A percentile compares a stretch with the other conserved stretches of the same genome.
phyloP scores from a whole-genome alignment of 352 stramenopile species.

The Phytophthora sp. region DNA sequence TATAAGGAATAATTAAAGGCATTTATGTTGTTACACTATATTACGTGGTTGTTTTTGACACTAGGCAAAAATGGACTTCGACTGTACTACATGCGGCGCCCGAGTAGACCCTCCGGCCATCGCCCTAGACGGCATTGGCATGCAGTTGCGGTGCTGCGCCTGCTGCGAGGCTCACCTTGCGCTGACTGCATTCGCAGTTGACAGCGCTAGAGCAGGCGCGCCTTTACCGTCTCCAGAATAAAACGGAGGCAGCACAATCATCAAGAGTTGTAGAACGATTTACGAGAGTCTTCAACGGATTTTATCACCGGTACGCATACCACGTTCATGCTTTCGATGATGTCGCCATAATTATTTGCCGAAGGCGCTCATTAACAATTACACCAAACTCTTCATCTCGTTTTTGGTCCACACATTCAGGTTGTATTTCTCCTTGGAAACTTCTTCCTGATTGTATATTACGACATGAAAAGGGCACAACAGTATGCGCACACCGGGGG shows the following conservation, averaged over 20 bases:
- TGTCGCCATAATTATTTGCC: background rate
- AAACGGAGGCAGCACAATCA: slow-evolving; percentile 3
- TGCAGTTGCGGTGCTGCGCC: background rate
- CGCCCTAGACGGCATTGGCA: background rate
- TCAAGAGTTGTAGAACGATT: background rate
- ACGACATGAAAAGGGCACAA: slow-evolving; percentile 20
- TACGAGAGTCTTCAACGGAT: background rate
- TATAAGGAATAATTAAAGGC: too few relatives aligned
- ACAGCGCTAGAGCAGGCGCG: too few relatives aligned
- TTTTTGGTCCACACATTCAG: background rate
- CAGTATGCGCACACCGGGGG: background rate
- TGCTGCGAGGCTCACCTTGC: background rate
- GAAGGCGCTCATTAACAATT: slow-evolving; percentile 1
- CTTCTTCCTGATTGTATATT: slow-evolving; percentile 11
- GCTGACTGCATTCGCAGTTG: background rate
- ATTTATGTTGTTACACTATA: too few relatives aligned
- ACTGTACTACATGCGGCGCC: background rate
- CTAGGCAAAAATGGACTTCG: too few relatives aligned
- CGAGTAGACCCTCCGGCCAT: background rate
- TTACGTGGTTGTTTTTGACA: too few relatives aligned
- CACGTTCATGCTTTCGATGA: slow-evolving; percentile 8
- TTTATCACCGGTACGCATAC: background rate
- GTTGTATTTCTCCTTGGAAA: background rate
- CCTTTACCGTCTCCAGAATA: too few relatives aligned
- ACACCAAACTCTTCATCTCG: slow-evolving; percentile 1